These are phyloP conservation scores for Ambrosia artemisiifolia DNA, from an alignment of 129 eudicot genomes.

Conservation along the genomic window DNA sequence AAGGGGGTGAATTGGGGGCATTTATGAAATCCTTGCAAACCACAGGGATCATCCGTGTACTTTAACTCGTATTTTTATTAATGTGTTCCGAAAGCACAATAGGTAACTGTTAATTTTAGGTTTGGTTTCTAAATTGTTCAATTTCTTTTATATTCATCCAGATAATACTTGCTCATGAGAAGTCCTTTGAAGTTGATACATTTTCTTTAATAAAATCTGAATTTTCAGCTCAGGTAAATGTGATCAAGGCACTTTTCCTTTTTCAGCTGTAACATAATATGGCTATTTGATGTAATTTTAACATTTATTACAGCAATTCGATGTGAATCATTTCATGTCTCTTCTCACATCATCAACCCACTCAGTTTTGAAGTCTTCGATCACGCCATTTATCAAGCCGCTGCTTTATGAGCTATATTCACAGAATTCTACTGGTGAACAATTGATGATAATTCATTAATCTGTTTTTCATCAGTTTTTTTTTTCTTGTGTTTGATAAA, in stretches of 20 bases:
- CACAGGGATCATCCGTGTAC: too few species aligned
- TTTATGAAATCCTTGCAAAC: too few species aligned
- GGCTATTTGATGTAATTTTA: background rate
- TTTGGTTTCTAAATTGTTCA: slow-evolving; percentile 4
- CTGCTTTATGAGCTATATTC: slow-evolving; percentile 55
- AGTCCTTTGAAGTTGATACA: slow-evolving; percentile 62
- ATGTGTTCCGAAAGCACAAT: background rate
- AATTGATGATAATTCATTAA: background rate
- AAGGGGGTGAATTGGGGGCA: too few species aligned
- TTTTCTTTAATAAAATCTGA: slow-evolving; percentile 42
- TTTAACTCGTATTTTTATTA: background rate
- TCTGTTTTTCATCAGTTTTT: background rate
- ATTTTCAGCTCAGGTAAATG: slow-evolving; percentile 31
- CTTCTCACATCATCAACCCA: slow-evolving; percentile 70
- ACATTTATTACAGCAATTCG: slow-evolving; percentile 38
- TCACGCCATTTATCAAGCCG: slow-evolving; percentile 53
- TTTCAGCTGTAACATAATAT: background rate
- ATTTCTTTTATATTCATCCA: slow-evolving; percentile 27
- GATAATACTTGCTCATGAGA: slow-evolving; percentile 75
- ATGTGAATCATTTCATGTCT: slow-evolving; percentile 35
- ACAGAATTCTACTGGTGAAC: slow-evolving; percentile 43
- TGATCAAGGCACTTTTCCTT: slow-evolving; percentile 23
- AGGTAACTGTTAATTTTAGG: slow-evolving; percentile 23
- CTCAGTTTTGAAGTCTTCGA: slow-evolving; percentile 43
- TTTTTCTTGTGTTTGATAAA: background rate